Conservation (phyloP, 108 stramenopile species). For the Nitzschia sp. region DNA sequence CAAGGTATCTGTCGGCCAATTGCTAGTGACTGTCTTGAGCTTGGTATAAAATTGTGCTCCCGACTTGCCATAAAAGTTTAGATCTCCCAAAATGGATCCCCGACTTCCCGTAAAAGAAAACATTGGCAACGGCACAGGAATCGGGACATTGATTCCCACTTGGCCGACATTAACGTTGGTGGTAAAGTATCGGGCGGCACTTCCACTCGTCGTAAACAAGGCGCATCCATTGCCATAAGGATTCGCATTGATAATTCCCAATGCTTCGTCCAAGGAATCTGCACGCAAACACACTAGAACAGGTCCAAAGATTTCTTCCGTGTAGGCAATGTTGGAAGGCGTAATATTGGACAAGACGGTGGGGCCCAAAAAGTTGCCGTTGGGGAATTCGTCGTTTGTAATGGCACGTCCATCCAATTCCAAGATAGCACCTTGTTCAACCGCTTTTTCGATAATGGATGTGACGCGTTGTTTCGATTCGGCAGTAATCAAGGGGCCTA, state of each 20-base stretch:
- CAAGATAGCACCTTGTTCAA: constrained; percentile 79
- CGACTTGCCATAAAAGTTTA: constrained; percentile 91
- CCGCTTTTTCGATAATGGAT: constrained; percentile 67
- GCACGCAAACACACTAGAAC: constrained; percentile 77
- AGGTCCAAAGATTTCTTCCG: constrained; percentile 96
- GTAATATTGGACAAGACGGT: constrained; percentile 71
- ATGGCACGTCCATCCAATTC: constrained; percentile 86
- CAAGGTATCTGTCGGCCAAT: constrained; percentile 74
- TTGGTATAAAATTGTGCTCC: constrained; percentile 96
- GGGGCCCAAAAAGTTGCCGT: constrained; percentile 89
- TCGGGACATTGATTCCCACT: constrained; percentile 86
- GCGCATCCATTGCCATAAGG: constrained; percentile 92
- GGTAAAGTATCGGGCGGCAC: constrained; percentile 91
- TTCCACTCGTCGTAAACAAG: constrained; percentile 89
- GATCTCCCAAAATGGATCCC: constrained; percentile 86
- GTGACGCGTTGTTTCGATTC: constrained; percentile 78
- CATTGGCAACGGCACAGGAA: constrained; percentile 95
- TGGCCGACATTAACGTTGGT: constrained; percentile 91
- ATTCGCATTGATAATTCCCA: constrained; percentile 82
- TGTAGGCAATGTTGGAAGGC: constrained; percentile 67
- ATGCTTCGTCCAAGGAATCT: constrained; percentile 90
- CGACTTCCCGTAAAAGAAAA: constrained; percentile 95
- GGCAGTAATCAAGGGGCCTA: constrained; percentile 89
- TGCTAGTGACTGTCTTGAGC: constrained; percentile 91
- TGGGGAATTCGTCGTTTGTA: constrained; percentile 56